Percentiles rank a stretch among this genome's conserved stretches.
These are phyloP conservation scores for Verticillium isaacii DNA, from an alignment of 2,329 filamentous ascomycete species.

Conservation along the genomic window DNA sequence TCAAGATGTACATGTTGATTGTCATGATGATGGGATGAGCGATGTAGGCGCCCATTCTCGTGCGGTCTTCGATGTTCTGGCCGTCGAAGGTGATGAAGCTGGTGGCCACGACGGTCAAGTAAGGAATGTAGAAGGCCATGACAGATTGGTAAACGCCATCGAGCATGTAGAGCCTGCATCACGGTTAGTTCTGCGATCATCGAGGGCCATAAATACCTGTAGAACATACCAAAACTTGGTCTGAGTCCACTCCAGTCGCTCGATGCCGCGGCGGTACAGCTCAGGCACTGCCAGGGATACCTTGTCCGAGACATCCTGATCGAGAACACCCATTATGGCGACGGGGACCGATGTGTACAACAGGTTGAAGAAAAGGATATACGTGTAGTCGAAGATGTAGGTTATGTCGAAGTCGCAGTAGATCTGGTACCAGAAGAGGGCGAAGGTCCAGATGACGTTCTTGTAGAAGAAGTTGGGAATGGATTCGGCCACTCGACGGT, in stretches of 20 bases:
- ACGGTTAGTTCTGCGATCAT: conserved; percentile 12
- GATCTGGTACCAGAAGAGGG: conserved; percentile 96
- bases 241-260: conserved; percentile 94
- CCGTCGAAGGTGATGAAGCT: conserved; percentile 69
- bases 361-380: conserved; percentile 94
- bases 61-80: conserved; percentile 70
- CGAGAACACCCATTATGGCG: conserved; percentile 91
- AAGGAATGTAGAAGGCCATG: conserved; percentile 90
- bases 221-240: conserved; percentile 83
- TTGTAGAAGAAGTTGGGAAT: conserved; percentile 99
- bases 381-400: conserved; percentile 96
- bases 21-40: conserved; percentile 78
- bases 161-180: conserved; percentile 78
- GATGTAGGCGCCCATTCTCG: conserved; percentile 82
- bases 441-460: conserved; percentile 97
- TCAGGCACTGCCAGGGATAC: conserved; percentile 93
- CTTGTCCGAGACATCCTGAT: conserved; percentile 93
- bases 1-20: conserved; percentile 90
- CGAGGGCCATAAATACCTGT: not conserved
- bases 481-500: conserved; percentile 83
- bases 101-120: conserved; percentile 67
- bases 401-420: conserved; percentile 95
- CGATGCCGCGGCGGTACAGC: conserved; percentile 91
- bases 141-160: conserved; percentile 94
- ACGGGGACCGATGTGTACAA: conserved; percentile 94